Conservation (phyloP, 2,329 filamentous ascomycete species). For the Periconia digitata region DNA sequence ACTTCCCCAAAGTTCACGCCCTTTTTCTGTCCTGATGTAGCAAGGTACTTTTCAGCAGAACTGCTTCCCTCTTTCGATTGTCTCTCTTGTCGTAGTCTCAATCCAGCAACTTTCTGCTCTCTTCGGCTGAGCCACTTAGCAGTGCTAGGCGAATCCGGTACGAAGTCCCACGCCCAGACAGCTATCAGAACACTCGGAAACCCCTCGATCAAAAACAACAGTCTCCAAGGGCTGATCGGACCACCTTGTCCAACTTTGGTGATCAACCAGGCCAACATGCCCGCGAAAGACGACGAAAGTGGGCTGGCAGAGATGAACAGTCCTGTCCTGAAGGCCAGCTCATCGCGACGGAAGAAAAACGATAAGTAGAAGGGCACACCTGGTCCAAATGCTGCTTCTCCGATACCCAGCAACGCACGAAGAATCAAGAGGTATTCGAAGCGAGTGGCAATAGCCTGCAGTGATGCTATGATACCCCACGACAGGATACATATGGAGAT, state of each 20-base stretch:
- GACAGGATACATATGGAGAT: conserved; percentile 67
- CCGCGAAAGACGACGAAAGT: conserved; percentile 68
- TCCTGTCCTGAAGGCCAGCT: conserved; percentile 82
- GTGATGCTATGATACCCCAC: conserved; percentile 78
- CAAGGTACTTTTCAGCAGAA: conserved; percentile 17
- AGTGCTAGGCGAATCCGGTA: conserved; percentile 70
- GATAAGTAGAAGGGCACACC: conserved; percentile 67
- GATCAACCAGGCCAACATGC: conserved; percentile 77
- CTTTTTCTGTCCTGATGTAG: conserved; percentile 12
- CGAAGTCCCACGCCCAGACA: conserved; percentile 70
- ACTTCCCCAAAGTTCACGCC: conserved; percentile 60
- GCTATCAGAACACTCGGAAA: conserved; percentile 79
- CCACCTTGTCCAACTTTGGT: conserved; percentile 65
- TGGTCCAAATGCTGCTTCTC: conserved; percentile 64
- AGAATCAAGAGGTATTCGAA: conserved; percentile 63
- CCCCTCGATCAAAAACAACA: conserved; percentile 81
- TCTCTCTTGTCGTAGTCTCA: conserved; percentile 63
- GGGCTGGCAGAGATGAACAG: conserved; percentile 79
- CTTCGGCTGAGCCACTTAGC: conserved; percentile 47
- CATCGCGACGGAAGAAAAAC: conserved; percentile 64
- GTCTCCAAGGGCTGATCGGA: conserved; percentile 80
- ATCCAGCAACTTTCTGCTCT: conserved; percentile 65
- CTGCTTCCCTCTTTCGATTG: conserved; percentile 36
- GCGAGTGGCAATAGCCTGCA: conserved; percentile 58
- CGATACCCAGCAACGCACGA: conserved; percentile 57